A percentile compares a stretch with the other conserved stretches of the same genome.
Conservation (phyloP, 495 filamentous ascomycete genomes). For the Wilcoxina mikolae region DNA sequence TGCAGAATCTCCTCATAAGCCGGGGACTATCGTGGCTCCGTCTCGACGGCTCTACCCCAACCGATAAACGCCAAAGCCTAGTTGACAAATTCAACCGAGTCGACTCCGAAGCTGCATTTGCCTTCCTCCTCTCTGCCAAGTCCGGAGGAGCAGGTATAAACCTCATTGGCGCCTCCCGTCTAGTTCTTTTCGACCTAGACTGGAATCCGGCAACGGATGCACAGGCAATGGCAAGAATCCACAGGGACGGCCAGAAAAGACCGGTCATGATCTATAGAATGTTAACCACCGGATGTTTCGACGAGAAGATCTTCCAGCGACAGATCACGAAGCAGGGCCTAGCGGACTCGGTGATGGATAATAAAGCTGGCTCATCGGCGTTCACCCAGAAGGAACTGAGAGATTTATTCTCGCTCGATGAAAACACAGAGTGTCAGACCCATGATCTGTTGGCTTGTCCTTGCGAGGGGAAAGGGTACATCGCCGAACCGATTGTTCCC, state of each 20-base stretch:
- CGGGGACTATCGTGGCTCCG: conserved; percentile 52
- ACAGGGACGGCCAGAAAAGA: conserved; percentile 60
- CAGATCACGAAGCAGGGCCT: conserved; percentile 58
- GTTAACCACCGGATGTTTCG: conserved; percentile 53
- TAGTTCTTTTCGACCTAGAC: conserved; percentile 67
- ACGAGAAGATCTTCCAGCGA: conserved; percentile 77
- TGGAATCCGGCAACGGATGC: conserved; percentile 74
- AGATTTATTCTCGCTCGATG: conserved; percentile 57
- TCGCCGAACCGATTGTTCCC: conserved; percentile 5
- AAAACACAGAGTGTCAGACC: conserved; percentile 44
- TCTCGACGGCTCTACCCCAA: conserved; percentile 57
- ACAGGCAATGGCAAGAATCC: conserved; percentile 76
- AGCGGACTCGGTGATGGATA: conserved; percentile 33
- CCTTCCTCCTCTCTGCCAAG: conserved; percentile 68
- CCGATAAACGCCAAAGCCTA: conserved; percentile 52
- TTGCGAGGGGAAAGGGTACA: conserved; percentile 45
- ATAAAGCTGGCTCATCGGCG: conserved; percentile 42
- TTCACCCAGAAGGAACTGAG: conserved; percentile 57
- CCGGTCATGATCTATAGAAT: conserved; percentile 62
- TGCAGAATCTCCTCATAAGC: conserved; percentile 48
- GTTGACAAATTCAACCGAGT: conserved; percentile 65
- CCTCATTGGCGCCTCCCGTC: conserved; percentile 59
- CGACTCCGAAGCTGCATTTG: conserved; percentile 33
- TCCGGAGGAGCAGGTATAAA: conserved; percentile 64
- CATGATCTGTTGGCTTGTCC: conserved; percentile 56